A percentile compares a stretch with the other conserved stretches of the same genome.
Conservation (phyloP, 257 asterid species). For the Salvia splendens region DNA sequence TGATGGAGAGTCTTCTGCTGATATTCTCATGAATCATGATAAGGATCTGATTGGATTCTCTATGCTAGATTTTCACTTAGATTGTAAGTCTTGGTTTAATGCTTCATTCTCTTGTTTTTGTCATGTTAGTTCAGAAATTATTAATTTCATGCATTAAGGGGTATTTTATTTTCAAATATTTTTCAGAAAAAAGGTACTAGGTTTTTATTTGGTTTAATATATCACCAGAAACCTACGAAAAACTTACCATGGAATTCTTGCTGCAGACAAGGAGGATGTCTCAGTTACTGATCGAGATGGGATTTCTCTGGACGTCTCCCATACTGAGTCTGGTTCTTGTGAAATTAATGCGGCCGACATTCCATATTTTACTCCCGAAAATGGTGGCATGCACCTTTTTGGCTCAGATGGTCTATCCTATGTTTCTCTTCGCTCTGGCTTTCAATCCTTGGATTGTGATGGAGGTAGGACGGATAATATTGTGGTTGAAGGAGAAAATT, state of each 20-base stretch:
- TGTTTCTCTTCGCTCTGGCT: slow-evolving; percentile 39
- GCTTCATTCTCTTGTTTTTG: slow-evolving; percentile 10
- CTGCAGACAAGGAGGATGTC: slow-evolving; percentile 37
- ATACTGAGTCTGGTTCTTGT: slow-evolving; percentile 42
- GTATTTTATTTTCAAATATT: neutral
- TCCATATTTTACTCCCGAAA: slow-evolving; percentile 37
- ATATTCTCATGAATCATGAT: slow-evolving; percentile 37
- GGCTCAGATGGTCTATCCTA: slow-evolving; percentile 31
- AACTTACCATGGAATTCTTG: slow-evolving; percentile 34
- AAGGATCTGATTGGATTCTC: slow-evolving; percentile 35
- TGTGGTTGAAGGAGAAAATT: slow-evolving; percentile 35
- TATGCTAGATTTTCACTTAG: slow-evolving; percentile 26
- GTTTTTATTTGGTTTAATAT: slow-evolving; percentile 38
- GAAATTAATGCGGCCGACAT: slow-evolving; percentile 35
- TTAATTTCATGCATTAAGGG: slow-evolving; percentile 7
- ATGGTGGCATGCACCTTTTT: slow-evolving; percentile 31
- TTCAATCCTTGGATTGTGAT: slow-evolving; percentile 26
- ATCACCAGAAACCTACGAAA: slow-evolving; percentile 35
- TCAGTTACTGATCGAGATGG: slow-evolving; percentile 38
- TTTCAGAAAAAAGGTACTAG: neutral
- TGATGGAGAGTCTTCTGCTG: slow-evolving; percentile 31
- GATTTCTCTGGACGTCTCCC: slow-evolving; percentile 42
- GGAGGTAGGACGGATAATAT: slow-evolving; percentile 28
- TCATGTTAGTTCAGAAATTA: slow-evolving; percentile 6
- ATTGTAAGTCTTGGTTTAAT: slow-evolving; percentile 37